These are phyloP conservation scores for Carex myosuroides DNA, from an alignment of 176 grass and related monocot species.

Conservation along the genomic window DNA sequence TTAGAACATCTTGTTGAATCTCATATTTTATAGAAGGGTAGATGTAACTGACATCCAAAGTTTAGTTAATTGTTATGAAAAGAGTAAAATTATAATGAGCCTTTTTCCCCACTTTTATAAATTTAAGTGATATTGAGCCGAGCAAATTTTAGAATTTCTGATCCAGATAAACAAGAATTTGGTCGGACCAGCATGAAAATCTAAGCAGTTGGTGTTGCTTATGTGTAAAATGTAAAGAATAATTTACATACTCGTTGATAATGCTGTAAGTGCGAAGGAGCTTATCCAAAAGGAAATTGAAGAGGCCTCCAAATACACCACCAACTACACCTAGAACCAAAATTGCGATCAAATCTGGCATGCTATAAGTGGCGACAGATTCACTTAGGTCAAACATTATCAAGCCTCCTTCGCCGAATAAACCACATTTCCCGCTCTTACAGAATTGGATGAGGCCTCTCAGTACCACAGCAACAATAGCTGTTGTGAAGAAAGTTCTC, in stretches of 20 bases:
- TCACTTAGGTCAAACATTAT: conserved; percentile 98
- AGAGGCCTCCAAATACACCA: conserved; percentile 69
- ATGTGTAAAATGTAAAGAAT: not conserved
- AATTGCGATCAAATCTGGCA: conserved; percentile 58
- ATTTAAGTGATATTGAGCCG: not conserved
- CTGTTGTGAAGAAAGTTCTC: conserved; percentile 97
- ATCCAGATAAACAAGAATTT: not conserved
- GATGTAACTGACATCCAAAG: not conserved
- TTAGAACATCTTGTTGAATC: not conserved
- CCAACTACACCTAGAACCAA: conserved; percentile 73
- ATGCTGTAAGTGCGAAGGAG: conserved; percentile 67
- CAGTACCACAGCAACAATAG: conserved; percentile 83
- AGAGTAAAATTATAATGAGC: not conserved
- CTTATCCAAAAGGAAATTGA: conserved; percentile 79
- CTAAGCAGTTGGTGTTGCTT: not conserved
- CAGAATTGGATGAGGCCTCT: conserved; percentile 60
- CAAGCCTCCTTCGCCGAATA: conserved; percentile 79
- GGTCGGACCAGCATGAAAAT: not conserved
- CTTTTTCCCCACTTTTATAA: not conserved
- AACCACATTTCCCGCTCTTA: conserved; percentile 69
- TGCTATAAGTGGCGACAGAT: conserved; percentile 40
- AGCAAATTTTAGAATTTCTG: not conserved
- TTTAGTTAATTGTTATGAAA: not conserved
- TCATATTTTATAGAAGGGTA: not conserved
- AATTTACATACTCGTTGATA: conserved; percentile 74